phyloP scores from a whole-genome alignment of 306 rosid species.

The Albizia julibrissin region DNA sequence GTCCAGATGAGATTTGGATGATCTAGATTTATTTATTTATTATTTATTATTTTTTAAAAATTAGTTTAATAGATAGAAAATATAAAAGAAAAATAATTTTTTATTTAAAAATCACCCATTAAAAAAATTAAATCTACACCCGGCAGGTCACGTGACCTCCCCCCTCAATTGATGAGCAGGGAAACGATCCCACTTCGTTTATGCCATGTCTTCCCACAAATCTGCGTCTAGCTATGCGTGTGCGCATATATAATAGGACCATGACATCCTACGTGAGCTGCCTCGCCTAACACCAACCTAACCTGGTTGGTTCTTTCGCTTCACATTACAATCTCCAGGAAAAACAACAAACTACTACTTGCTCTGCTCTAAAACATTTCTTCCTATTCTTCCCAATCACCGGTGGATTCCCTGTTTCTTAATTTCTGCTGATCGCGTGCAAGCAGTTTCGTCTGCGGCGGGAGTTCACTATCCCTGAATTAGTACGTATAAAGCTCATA shows the following conservation, averaged over 20 bases:
- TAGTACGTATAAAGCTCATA: conserved; percentile 5
- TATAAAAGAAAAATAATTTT: no score
- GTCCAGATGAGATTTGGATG: no score
- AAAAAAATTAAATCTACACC: no score
- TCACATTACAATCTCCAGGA: not conserved
- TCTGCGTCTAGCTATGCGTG: not conserved
- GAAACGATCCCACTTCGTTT: no score
- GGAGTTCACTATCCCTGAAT: conserved; percentile 31
- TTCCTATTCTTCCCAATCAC: not conserved
- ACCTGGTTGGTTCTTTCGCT: not conserved
- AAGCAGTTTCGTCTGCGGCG: not conserved
- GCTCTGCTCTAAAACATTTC: not conserved
- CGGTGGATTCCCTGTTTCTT: conserved; percentile 24
- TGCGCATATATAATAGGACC: not conserved
- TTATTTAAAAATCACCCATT: no score
- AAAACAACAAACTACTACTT: not conserved
- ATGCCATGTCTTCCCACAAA: not conserved
- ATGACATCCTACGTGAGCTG: not conserved
- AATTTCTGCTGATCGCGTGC: conserved; percentile 25
- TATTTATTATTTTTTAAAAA: no score
- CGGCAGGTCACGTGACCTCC: no score
- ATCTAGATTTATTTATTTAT: no score
- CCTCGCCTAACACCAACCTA: not conserved
- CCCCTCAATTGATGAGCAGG: no score
- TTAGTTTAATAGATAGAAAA: no score